These are phyloP conservation scores for Lichtheimia hyalospora DNA, from an alignment of 371 early-diverging fungal species.

Conservation along the genomic window DNA sequence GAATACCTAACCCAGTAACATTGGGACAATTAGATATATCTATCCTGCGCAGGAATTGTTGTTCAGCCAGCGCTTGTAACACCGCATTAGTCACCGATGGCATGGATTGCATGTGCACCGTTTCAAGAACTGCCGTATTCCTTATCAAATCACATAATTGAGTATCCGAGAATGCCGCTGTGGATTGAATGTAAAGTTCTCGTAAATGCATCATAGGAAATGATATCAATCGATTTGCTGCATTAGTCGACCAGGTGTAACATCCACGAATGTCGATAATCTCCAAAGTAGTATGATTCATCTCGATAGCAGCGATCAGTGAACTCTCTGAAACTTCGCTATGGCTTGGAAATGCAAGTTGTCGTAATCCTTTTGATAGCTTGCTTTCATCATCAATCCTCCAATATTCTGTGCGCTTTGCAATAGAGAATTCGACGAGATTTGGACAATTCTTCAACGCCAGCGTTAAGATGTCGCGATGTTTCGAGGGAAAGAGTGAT, in stretches of 20 bases:
- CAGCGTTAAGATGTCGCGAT: slow-evolving; percentile 8
- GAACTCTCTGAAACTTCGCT: slow-evolving; percentile 3
- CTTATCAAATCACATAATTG: slow-evolving; percentile 6
- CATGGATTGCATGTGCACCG: slow-evolving; percentile 3
- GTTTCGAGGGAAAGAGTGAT: slow-evolving; percentile 2
- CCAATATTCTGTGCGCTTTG: background rate
- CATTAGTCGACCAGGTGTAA: background rate
- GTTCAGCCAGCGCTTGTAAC: slow-evolving; percentile 12
- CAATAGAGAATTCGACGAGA: background rate
- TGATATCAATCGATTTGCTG: background rate
- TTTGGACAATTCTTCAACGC: slow-evolving; percentile 1
- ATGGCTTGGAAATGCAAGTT: slow-evolving; percentile 4
- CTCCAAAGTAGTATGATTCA: background rate
- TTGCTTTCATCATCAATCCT: background rate
- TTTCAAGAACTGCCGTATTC: slow-evolving; percentile 3
- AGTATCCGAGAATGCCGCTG: slow-evolving; percentile 1
- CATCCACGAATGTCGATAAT: slow-evolving; percentile 8
- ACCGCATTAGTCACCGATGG: slow-evolving; percentile 17
- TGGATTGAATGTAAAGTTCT: background rate
- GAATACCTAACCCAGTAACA: slow-evolving; percentile 32
- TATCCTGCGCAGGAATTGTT: slow-evolving; percentile 6
- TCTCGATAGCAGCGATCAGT: slow-evolving; percentile 3
- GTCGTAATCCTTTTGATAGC: background rate
- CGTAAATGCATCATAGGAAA: background rate
- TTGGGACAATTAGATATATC: slow-evolving; percentile 26